Percentiles rank a stretch among this genome's conserved stretches.
phyloP scores from a whole-genome alignment of 495 filamentous ascomycete genomes.

The Chaetomium cochliodes region DNA sequence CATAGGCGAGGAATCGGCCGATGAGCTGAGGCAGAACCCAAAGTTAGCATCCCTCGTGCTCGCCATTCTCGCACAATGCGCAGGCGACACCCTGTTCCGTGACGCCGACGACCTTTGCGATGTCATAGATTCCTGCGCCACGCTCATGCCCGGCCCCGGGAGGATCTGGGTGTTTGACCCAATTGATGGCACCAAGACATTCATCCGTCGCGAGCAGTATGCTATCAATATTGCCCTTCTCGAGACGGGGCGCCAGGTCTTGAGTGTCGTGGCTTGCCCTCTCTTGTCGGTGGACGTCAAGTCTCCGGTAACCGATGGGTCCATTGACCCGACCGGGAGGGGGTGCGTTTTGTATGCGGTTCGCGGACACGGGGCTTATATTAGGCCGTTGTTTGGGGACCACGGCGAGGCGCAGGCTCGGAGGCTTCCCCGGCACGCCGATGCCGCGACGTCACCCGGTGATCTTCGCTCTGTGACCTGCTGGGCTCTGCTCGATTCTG shows the following conservation, averaged over 20 bases:
- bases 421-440: slow-evolving; percentile 27
- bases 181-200: slow-evolving; percentile 69
- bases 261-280: slow-evolving; percentile 56
- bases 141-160: slow-evolving; percentile 28
- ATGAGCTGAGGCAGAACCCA: slow-evolving; percentile 50
- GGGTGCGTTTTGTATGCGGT: slow-evolving; percentile 60
- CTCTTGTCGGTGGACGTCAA: slow-evolving; percentile 49
- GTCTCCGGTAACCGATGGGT: slow-evolving; percentile 38
- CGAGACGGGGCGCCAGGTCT: slow-evolving; percentile 37
- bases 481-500: slow-evolving; percentile 42
- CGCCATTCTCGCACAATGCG: slow-evolving; percentile 36
- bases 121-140: slow-evolving; percentile 59
- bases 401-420: neutral
- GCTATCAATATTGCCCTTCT: slow-evolving; percentile 50
- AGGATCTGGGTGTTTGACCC: slow-evolving; percentile 67
- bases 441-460: slow-evolving; percentile 35
- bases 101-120: slow-evolving; percentile 53
- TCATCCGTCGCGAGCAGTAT: slow-evolving; percentile 62
- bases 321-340: slow-evolving; percentile 50
- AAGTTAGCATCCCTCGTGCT: slow-evolving; percentile 54
- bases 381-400: slow-evolving; percentile 43
- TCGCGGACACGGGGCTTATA: slow-evolving; percentile 54
- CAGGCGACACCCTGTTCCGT: slow-evolving; percentile 32
- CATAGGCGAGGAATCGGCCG: slow-evolving; percentile 62
- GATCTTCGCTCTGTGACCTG: slow-evolving; percentile 42